phyloP scores from a whole-genome alignment of 2,329 filamentous ascomycete genomes.

The Aspergillus nomiae region DNA sequence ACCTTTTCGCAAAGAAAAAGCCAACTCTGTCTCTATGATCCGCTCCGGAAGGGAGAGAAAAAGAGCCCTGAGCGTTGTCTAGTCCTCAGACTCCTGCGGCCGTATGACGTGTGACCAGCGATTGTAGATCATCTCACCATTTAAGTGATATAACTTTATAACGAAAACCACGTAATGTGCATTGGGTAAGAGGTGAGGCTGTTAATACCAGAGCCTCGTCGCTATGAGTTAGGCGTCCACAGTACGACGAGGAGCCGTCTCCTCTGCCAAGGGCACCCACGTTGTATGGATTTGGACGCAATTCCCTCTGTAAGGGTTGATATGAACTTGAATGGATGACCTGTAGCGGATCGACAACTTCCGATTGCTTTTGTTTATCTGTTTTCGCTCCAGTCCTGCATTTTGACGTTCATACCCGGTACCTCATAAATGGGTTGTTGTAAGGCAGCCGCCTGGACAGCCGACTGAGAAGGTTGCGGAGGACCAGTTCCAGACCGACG shows the following conservation, averaged over 20 bases:
- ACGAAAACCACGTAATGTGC: constrained; percentile 13
- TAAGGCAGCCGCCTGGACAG: constrained; percentile 37
- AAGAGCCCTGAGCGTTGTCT: constrained; percentile 8
- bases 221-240: neutral
- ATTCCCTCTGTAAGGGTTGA: neutral
- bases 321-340: neutral
- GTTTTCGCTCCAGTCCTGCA: constrained; percentile 39
- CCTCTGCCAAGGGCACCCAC: neutral
- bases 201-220: neutral
- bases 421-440: constrained; percentile 36
- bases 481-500: constrained; percentile 64
- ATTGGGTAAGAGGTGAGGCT: constrained; percentile 7
- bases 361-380: constrained; percentile 22
- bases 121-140: constrained; percentile 29
- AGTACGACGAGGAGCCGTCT: neutral
- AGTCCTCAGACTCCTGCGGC: constrained; percentile 4
- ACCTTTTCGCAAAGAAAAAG: neutral
- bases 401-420: constrained; percentile 36
- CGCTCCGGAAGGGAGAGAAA: neutral
- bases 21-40: neutral
- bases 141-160: constrained; percentile 19
- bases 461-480: constrained; percentile 41
- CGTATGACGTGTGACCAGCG: constrained; percentile 14
- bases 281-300: neutral
- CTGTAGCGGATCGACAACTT: neutral